Conservation (phyloP, 441 rosid species). For the Erodium moschatum region DNA sequence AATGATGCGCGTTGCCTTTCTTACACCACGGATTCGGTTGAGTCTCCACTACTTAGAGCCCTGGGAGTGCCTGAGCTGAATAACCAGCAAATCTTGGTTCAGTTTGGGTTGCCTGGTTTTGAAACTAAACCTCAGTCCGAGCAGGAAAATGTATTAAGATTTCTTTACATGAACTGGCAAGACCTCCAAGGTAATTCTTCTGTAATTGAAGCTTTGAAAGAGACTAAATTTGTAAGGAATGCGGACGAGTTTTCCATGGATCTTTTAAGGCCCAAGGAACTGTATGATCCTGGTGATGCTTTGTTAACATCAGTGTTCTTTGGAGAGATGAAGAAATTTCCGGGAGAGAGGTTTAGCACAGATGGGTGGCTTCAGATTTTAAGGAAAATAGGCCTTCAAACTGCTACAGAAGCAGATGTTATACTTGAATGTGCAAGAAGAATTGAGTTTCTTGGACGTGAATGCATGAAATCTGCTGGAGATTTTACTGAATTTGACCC, state of each 20-base stretch:
- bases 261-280: conserved; percentile 63
- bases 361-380: conserved; percentile 88
- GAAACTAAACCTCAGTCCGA: conserved; percentile 67
- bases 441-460: conserved; percentile 68
- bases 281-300: conserved; percentile 87
- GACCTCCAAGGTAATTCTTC: conserved; percentile 67
- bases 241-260: conserved; percentile 73
- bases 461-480: conserved; percentile 41
- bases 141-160: conserved; percentile 72
- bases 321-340: conserved; percentile 80
- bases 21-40: conserved; percentile 56
- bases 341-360: conserved; percentile 86
- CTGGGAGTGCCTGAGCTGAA: conserved; percentile 80
- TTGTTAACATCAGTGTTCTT: conserved; percentile 76
- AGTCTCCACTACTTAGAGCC: conserved; percentile 60
- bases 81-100: conserved; percentile 76
- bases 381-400: conserved; percentile 75
- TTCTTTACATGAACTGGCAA: conserved; percentile 68
- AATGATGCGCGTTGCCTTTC: conserved; percentile 65
- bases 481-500: conserved; percentile 58
- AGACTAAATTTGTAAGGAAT: conserved; percentile 68
- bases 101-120: conserved; percentile 78
- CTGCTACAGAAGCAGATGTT: conserved; percentile 66
- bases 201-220: conserved; percentile 69
- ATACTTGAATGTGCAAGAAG: conserved; percentile 89